These are phyloP conservation scores for Cystobasidium pallidum DNA, from an alignment of 1,284 basidiomycete species.

Conservation along the genomic window DNA sequence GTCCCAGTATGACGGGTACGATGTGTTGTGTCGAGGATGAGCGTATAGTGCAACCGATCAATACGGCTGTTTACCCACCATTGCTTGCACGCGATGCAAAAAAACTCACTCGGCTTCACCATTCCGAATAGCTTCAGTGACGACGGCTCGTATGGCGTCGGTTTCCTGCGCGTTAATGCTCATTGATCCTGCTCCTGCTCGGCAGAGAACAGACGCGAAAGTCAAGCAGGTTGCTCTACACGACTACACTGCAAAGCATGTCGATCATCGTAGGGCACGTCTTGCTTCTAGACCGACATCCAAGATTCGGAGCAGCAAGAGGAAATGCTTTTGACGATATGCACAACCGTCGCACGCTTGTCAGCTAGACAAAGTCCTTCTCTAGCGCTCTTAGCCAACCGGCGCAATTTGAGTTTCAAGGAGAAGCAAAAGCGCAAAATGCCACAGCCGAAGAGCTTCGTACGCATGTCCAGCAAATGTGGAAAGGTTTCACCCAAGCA, in stretches of 20 bases:
- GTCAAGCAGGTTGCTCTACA: not conserved
- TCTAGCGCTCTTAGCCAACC: not conserved
- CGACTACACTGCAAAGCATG: not conserved
- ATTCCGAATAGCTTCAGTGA: constrained; percentile 25
- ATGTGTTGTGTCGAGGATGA: too few relatives aligned
- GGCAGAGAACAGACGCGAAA: not conserved
- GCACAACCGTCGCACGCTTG: not conserved
- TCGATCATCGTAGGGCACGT: not conserved
- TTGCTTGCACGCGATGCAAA: not conserved
- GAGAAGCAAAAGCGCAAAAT: constrained; percentile 43
- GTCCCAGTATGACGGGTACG: too few relatives aligned
- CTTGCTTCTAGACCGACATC: not conserved
- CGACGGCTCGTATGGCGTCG: not conserved
- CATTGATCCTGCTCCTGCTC: constrained; percentile 15
- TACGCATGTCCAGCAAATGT: not conserved
- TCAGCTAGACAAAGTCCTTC: not conserved
- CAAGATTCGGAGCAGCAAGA: too few relatives aligned
- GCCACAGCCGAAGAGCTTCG: constrained; percentile 30
- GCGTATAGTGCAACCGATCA: constrained; percentile 3
- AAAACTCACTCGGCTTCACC: constrained; percentile 32
- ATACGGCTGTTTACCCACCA: constrained; percentile 12
- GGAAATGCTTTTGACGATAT: not conserved
- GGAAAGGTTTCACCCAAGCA: not conserved
- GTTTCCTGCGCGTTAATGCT: constrained; percentile 4
- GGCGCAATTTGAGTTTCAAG: constrained; percentile 30